These are phyloP conservation scores for Boletales sp. DNA, from an alignment of 768 basidiomycete genomes.

Conservation along the genomic window DNA sequence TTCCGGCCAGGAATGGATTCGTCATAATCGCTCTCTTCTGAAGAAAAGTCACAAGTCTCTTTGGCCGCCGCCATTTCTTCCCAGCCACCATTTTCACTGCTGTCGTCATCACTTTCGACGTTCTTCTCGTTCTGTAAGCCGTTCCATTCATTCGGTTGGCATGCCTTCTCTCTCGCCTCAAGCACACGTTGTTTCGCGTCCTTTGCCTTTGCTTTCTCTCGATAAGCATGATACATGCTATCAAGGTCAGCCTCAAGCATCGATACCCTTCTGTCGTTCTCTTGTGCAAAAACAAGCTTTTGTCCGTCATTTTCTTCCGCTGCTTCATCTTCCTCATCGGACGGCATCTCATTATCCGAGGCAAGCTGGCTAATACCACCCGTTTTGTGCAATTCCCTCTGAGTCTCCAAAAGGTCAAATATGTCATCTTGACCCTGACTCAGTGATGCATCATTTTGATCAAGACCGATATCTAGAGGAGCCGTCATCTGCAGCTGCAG, in stretches of 20 bases:
- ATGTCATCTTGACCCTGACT: constrained; percentile 79
- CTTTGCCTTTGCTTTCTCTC: constrained; percentile 70
- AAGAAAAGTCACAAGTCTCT: constrained; percentile 44
- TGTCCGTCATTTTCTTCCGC: constrained; percentile 37
- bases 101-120: constrained; percentile 37
- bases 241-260: constrained; percentile 85
- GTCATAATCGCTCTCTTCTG: constrained; percentile 49
- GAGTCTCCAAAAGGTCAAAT: constrained; percentile 75
- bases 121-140: constrained; percentile 57
- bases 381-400: constrained; percentile 41
- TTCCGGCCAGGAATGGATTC: constrained; percentile 35
- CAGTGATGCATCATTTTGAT: constrained; percentile 73
- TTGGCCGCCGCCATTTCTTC: constrained; percentile 60
- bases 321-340: constrained; percentile 38
- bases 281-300: constrained; percentile 62
- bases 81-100: constrained; percentile 60
- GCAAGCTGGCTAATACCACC: constrained; percentile 37
- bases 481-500: constrained; percentile 98
- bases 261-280: constrained; percentile 55
- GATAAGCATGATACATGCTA: constrained; percentile 84
- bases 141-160: constrained; percentile 76
- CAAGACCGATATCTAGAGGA: constrained; percentile 92
- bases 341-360: constrained; percentile 41
- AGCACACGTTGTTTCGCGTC: constrained; percentile 87
- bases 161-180: constrained; percentile 69